phyloP scores from a whole-genome alignment of 495 filamentous ascomycete species.

The Cercophora newfieldiana region DNA sequence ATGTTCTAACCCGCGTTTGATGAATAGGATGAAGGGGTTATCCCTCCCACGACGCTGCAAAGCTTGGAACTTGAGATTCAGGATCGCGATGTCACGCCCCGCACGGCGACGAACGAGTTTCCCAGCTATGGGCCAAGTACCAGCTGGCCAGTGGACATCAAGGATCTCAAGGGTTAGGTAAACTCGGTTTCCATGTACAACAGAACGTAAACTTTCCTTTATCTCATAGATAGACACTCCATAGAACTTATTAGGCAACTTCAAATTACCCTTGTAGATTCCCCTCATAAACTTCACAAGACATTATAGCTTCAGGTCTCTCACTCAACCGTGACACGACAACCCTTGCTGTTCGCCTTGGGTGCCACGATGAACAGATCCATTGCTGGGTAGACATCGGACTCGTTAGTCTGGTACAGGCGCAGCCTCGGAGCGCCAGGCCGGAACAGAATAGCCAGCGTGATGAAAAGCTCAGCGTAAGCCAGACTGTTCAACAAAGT shows the following conservation, averaged over 20 bases:
- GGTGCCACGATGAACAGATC: constrained; percentile 42
- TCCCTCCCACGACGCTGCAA: background rate
- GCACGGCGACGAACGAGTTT: background rate
- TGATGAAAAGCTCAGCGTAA: constrained; percentile 38
- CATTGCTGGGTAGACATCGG: constrained; percentile 37
- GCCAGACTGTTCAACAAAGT: constrained; percentile 25
- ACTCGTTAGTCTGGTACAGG: constrained; percentile 40
- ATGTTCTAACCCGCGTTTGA: background rate
- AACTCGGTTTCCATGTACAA: too few species aligned
- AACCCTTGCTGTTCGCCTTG: constrained; percentile 37
- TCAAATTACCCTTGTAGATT: too few species aligned
- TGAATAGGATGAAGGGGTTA: background rate
- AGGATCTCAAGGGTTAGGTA: background rate
- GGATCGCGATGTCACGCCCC: constrained; percentile 3
- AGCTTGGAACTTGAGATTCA: constrained; percentile 11
- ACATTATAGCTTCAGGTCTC: too few species aligned
- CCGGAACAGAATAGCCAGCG: constrained; percentile 34
- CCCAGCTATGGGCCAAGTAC: background rate
- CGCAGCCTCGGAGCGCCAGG: constrained; percentile 29
- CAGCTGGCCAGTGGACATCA: background rate
- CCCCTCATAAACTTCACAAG: too few species aligned
- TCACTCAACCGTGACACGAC: constrained; percentile 24
- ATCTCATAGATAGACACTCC: too few species aligned
- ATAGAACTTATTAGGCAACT: too few species aligned
- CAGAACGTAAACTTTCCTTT: too few species aligned